Base-by-base conservation (phyloP, 805 yeast genomes). In the Ascoidea rubescens region DNA sequence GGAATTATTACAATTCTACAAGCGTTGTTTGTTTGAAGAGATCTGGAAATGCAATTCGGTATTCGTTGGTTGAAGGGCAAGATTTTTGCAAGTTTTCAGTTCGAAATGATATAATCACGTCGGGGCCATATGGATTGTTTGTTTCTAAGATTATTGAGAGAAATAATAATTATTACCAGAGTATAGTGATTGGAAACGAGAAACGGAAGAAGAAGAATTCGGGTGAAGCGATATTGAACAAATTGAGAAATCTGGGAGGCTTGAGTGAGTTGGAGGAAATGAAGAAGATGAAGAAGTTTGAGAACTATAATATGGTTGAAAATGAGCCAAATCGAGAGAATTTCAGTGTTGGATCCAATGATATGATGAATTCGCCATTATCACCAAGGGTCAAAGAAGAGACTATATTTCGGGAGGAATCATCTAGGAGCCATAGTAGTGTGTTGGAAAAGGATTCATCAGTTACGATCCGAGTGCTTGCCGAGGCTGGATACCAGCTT, bases 61-160 rank as follows among this genome's bases (percentile, higher is more conserved):
- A 49, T 12, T 51, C 53, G 5, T 30, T 53, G 5, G 30, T 43
- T 45, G 55, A 55, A 30, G 54, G 52, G 7, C 54, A 53, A 21
- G 31, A 37, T 7, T 31, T 51, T 1, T 31, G 48, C 14, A 21
- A 17, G 5, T 51, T 55, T 50, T 37, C 43, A 10, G 14, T 14
- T 37, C 43, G 14, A 37, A 37, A 37, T 37, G 14, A 37, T 37
- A 10, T 14, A 37, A 37, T 37, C 8, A 37, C 8, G 14, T 37
- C 14, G 8, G 43, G 43, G 8, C 43, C 43, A 10, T 37, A 14
- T 8, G 43, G 43, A 37, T 37, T 37, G 14, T 37, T 37, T 10
- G 14, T 10, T 10, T 37, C 8, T 37, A 37, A 14, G 14, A 14
- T 37, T 10, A 37, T 10, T 37, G 14, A 10, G 8, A 37, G 14